phyloP scores from a whole-genome alignment of 768 basidiomycete genomes.

The Lactarius tabidus region DNA sequence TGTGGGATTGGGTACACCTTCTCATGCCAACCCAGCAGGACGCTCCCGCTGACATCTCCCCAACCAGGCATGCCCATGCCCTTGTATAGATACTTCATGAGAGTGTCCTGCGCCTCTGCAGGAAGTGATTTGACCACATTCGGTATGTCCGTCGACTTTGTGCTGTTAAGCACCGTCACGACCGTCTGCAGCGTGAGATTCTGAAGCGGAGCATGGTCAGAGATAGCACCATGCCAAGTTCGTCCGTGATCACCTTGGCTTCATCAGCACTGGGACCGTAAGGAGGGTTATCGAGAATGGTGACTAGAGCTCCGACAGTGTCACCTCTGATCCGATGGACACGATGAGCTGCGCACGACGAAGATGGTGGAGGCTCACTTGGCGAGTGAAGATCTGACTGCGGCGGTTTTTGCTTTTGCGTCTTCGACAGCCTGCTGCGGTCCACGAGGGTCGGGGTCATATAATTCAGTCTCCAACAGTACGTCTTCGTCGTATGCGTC shows the following conservation, averaged over 20 bases:
- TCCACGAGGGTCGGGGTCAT: constrained; percentile 78
- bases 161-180: constrained; percentile 89
- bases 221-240: not conserved
- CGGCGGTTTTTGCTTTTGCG: constrained; percentile 65
- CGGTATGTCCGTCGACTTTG: constrained; percentile 84
- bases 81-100: constrained; percentile 99
- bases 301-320: constrained; percentile 62
- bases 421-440: constrained; percentile 71
- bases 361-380: constrained; percentile 47
- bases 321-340: constrained; percentile 55
- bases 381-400: constrained; percentile 69
- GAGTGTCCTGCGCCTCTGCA: constrained; percentile 74
- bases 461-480: constrained; percentile 79
- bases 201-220: constrained; percentile 38
- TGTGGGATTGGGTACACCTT: constrained; percentile 60
- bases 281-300: constrained; percentile 75
- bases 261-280: constrained; percentile 85
- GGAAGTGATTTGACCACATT: constrained; percentile 67
- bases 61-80: constrained; percentile 73
- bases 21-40: constrained; percentile 89
- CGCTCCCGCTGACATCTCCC: constrained; percentile 61
- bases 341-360: not conserved
- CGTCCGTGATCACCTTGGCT: constrained; percentile 64
- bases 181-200: constrained; percentile 74
- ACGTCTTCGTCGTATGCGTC: constrained; percentile 92